Evolutionary conservation across 108 stramenopile species (phyloP).

Genomic region (Pseudonitzschia multiseries): DNA sequence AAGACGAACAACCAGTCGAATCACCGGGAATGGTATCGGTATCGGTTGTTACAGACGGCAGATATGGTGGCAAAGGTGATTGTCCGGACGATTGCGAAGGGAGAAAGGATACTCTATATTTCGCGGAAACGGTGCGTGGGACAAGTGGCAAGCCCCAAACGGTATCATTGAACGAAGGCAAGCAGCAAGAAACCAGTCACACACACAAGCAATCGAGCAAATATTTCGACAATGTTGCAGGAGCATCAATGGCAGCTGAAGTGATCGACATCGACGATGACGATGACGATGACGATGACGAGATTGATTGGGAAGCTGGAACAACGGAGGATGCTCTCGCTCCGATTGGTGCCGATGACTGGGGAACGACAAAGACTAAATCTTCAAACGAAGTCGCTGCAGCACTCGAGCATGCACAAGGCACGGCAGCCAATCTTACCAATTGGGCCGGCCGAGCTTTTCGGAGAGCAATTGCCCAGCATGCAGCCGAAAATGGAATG

Average conservation of each 20-base stretch:
- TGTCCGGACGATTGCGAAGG: no score
- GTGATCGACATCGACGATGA: constrained; percentile 28
- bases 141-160: not conserved
- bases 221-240: not conserved
- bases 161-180: not conserved
- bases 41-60: no score
- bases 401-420: constrained; percentile 78
- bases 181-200: not conserved
- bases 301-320: constrained; percentile 18
- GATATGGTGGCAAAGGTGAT: no score
- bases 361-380: not conserved
- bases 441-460: constrained; percentile 93
- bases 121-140: not conserved
- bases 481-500: constrained; percentile 45
- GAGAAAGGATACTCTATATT: no score
- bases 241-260: not conserved
- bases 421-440: constrained; percentile 80
- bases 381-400: constrained; percentile 33
- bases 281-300: constrained; percentile 27
- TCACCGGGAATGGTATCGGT: no score
- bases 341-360: constrained; percentile 16
- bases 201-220: not conserved
- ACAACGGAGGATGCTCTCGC: constrained; percentile 16
- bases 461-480: constrained; percentile 79
- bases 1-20: not conserved